A percentile compares a stretch with the other conserved stretches of the same genome.
These are phyloP conservation scores for Trichophyton schoenleinii DNA, from an alignment of 2,329 filamentous ascomycete species.

Conservation along the genomic window DNA sequence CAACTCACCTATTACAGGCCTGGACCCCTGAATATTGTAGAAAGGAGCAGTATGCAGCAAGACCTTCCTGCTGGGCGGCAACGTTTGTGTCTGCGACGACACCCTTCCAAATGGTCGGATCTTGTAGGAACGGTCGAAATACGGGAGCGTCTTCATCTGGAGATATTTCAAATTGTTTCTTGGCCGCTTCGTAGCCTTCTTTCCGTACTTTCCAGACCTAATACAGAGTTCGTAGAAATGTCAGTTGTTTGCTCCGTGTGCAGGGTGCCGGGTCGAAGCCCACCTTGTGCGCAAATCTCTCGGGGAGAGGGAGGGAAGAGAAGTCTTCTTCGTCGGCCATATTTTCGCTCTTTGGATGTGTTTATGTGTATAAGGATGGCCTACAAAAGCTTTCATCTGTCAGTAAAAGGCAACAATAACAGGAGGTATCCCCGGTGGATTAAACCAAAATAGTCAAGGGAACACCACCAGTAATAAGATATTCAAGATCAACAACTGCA, in stretches of 20 bases:
- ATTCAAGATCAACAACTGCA: background rate
- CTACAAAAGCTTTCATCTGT: background rate
- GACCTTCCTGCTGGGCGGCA: constrained; percentile 85
- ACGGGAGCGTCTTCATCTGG: constrained; percentile 74
- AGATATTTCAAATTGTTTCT: constrained; percentile 72
- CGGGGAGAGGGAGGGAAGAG: constrained; percentile 61
- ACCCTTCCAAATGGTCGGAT: constrained; percentile 77
- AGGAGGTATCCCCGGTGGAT: background rate
- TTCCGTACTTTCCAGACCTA: constrained; percentile 96
- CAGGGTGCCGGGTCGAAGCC: constrained; percentile 11
- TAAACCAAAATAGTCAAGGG: background rate
- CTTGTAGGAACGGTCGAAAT: constrained; percentile 77
- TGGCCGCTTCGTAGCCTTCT: constrained; percentile 82
- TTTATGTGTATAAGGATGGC: background rate
- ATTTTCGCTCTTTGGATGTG: background rate
- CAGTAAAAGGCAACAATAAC: background rate
- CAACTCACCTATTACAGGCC: constrained; percentile 52
- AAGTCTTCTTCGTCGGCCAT: constrained; percentile 82
- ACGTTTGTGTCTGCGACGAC: constrained; percentile 93
- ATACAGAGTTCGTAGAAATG: background rate
- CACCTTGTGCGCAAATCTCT: constrained; percentile 75
- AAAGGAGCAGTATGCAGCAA: constrained; percentile 78
- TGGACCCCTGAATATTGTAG: constrained; percentile 79
- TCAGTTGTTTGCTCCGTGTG: background rate
- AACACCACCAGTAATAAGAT: background rate